Evolutionary conservation across 768 basidiomycete species (phyloP), one percentile per base, ranked within the genome.

Genomic region (Phlegmacium glaucopus): DNA sequence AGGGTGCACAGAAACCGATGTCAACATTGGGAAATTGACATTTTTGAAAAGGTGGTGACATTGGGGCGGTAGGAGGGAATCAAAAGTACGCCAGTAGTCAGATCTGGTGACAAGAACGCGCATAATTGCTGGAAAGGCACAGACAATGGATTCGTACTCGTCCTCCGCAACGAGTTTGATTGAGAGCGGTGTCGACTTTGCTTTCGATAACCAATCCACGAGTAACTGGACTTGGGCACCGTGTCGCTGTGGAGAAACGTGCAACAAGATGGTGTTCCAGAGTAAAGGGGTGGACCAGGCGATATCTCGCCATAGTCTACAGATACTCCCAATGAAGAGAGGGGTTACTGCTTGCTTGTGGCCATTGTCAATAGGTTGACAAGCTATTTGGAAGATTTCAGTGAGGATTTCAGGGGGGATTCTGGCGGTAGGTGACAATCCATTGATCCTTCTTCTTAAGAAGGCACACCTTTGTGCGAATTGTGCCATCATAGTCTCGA

Each of bases 141-240:
- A 49, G 45, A 60, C 47, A 34, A 47, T 50, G 22, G 51, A 37
- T 35, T 59, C 56, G 27, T 59, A 48, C 22, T 59, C 54, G 35
- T 57, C 54, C 36, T 49, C 50, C 6, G 54, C 39, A 7, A 56
- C 52, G 25, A 62, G 45, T 26, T 51, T 57, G 59, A 62, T 62
- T 39, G 50, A 44, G n/a, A 62, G 54, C 9, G 59, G 59, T 2
- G 57, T 46, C 10, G 43, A 26, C 9, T 50, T 29, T 3, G 56
- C 56, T 10, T 53, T 43, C 5, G 35, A 9, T 15, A 57, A 48
- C 56, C 56, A 57, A 9, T 52, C 48, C 34, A 37, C 13, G 2
- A 57, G 46, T 18, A 54, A 41, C 10, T 48, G 40, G 16, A 45
- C 45, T 16, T 47, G 50, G 9, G 50, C 42, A 25, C 16, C 47